Conservation (phyloP, 768 basidiomycete genomes). For the Royoungia palumana region DNA sequence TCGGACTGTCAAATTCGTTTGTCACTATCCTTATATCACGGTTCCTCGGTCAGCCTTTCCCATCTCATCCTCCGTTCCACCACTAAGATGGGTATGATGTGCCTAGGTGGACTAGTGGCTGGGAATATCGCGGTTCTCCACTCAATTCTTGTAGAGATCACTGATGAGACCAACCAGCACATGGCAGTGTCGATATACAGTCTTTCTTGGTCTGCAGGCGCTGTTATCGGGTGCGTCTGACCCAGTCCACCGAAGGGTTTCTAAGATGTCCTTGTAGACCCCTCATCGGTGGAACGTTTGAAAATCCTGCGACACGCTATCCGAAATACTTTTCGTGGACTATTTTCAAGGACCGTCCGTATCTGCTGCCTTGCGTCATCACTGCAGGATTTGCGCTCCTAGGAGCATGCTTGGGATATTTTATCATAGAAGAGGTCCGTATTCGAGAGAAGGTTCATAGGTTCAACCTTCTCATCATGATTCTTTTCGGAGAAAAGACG, state of each 20-base stretch:
- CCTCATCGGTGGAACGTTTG: constrained; percentile 8
- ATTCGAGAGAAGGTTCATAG: background rate
- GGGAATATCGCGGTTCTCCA: constrained; percentile 11
- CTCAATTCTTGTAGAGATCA: constrained; percentile 10
- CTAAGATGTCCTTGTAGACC: background rate
- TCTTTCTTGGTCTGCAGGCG: constrained; percentile 5
- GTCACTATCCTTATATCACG: constrained; percentile 4
- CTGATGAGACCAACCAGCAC: constrained; percentile 13
- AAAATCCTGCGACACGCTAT: constrained; percentile 8
- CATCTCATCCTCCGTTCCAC: background rate
- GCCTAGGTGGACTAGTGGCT: constrained; percentile 8
- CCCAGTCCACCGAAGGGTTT: background rate
- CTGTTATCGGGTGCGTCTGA: background rate
- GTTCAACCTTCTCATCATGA: background rate
- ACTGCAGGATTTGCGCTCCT: constrained; percentile 1
- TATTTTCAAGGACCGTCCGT: constrained; percentile 6
- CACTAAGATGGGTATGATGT: background rate
- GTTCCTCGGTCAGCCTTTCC: constrained; percentile 1
- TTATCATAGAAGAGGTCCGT: constrained; percentile 10
- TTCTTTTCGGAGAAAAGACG: background rate
- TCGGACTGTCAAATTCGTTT: constrained; percentile 13
- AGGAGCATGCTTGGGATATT: constrained; percentile 1
- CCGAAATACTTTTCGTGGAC: constrained; percentile 7
- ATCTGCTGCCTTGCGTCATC: constrained; percentile 6
- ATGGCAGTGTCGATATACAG: constrained; percentile 14